Evolutionary conservation across 106 monocot species (phyloP).

Genomic region (Alisma plantagoaquatica): DNA sequence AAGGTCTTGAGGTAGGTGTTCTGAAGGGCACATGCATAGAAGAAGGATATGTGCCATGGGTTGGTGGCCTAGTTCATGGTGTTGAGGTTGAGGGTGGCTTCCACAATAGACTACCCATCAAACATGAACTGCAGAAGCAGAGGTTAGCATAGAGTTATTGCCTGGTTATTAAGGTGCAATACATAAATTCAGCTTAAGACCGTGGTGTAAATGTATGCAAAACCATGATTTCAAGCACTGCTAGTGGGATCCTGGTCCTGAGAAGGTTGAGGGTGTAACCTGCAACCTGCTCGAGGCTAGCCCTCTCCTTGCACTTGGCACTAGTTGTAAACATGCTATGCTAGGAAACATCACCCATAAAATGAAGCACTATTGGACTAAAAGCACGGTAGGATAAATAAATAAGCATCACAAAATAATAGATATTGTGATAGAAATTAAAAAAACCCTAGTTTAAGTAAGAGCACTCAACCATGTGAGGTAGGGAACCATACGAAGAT

Average conservation of each 20-base stretch:
- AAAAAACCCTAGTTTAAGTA: too few relatives aligned
- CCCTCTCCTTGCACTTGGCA: conserved; percentile 20
- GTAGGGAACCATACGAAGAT: too few relatives aligned
- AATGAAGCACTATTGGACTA: too few relatives aligned
- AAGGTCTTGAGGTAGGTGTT: conserved; percentile 8
- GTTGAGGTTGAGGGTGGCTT: conserved; percentile 6
- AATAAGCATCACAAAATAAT: too few relatives aligned
- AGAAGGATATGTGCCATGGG: conserved; percentile 8
- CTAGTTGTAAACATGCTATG: conserved; percentile 26
- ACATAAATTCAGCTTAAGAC: neutral
- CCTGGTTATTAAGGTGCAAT: neutral
- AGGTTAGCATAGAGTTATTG: neutral
- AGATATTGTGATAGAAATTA: too few relatives aligned
- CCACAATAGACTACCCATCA: conserved; percentile 1
- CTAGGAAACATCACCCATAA: conserved; percentile 17
- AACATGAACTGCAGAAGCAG: neutral
- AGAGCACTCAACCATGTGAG: too few relatives aligned
- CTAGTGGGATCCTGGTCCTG: conserved; percentile 10
- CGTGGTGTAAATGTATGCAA: neutral
- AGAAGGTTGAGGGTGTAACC: conserved; percentile 22
- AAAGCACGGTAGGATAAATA: too few relatives aligned
- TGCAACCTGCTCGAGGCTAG: conserved; percentile 18
- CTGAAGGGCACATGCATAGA: conserved; percentile 1
- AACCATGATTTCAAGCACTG: conserved; percentile 24
- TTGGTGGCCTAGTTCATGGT: conserved; percentile 1